phyloP scores from a whole-genome alignment of 2,329 filamentous ascomycete species.

The Alternaria sp. region DNA sequence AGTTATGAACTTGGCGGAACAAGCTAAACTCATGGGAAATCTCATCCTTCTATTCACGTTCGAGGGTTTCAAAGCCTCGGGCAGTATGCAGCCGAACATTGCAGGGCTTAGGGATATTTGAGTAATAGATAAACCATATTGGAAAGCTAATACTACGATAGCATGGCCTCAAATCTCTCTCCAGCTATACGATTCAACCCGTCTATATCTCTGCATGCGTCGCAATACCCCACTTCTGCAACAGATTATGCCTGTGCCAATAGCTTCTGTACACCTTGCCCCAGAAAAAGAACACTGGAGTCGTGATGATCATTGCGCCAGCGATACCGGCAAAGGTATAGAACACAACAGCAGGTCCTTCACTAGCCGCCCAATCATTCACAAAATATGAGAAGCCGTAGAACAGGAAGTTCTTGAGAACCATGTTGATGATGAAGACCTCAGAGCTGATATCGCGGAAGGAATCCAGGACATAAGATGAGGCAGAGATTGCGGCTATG shows the following conservation, averaged over 20 bases:
- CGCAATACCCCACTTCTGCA: constrained; percentile 45
- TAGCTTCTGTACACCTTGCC: constrained; percentile 47
- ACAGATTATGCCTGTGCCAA: constrained; percentile 45
- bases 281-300: constrained; percentile 46
- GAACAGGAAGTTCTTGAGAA: constrained; percentile 57
- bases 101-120: not conserved
- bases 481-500: constrained; percentile 42
- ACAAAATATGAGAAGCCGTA: constrained; percentile 56
- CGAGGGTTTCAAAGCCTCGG: not conserved
- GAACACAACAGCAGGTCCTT: constrained; percentile 50
- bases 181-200: not conserved
- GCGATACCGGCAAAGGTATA: constrained; percentile 47
- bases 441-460: constrained; percentile 54
- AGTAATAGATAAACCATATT: not conserved
- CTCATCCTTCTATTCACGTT: not conserved
- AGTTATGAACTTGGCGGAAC: not conserved
- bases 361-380: constrained; percentile 52
- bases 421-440: constrained; percentile 56
- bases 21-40: not conserved
- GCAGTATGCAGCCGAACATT: not conserved
- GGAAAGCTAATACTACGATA: not conserved
- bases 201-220: constrained; percentile 43
- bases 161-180: not conserved
- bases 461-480: constrained; percentile 51
- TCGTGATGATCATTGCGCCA: constrained; percentile 35